phyloP scores from a whole-genome alignment of 768 basidiomycete species.

The Candolleomyces efflorescens region DNA sequence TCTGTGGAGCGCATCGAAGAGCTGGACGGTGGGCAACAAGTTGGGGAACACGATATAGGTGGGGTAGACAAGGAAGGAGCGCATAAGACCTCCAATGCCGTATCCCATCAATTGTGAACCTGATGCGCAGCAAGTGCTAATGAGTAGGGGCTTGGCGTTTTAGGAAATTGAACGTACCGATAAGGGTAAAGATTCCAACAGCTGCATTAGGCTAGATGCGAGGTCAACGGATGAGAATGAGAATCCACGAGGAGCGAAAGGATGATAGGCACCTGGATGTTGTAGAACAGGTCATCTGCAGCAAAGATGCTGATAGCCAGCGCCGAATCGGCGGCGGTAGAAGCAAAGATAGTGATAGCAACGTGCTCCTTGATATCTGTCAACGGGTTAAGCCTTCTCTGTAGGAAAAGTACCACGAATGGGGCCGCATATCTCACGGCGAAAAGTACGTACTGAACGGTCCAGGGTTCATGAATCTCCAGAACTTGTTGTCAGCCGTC shows the following conservation, averaged over 20 bases:
- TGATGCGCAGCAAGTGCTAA: slow-evolving; percentile 3
- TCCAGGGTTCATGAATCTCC: slow-evolving; percentile 59
- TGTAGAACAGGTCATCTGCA: slow-evolving; percentile 45
- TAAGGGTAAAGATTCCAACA: slow-evolving; percentile 39
- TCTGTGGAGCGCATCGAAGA: slow-evolving; percentile 44
- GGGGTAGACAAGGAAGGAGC: slow-evolving; percentile 49
- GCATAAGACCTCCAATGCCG: slow-evolving; percentile 39
- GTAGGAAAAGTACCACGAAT: neutral
- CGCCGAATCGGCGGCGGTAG: slow-evolving; percentile 55
- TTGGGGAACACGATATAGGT: slow-evolving; percentile 45
- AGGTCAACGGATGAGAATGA: neutral
- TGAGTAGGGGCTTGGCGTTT: neutral
- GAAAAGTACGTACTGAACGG: slow-evolving; percentile 46
- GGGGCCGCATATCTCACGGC: neutral
- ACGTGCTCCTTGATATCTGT: slow-evolving; percentile 55
- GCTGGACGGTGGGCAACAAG: slow-evolving; percentile 29
- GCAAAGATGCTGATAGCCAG: slow-evolving; percentile 58
- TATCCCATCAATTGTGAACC: slow-evolving; percentile 38
- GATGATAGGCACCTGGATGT: slow-evolving; percentile 27
- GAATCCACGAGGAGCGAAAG: neutral
- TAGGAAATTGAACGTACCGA: slow-evolving; percentile 17
- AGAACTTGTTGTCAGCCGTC: slow-evolving; percentile 34
- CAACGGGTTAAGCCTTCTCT: too few relatives aligned
- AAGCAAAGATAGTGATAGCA: slow-evolving; percentile 56
- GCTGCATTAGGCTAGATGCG: slow-evolving; percentile 31